Evolutionary conservation across 2,329 filamentous ascomycete genomes (phyloP).

Genomic region (Teratosphaeria zuluensis): DNA sequence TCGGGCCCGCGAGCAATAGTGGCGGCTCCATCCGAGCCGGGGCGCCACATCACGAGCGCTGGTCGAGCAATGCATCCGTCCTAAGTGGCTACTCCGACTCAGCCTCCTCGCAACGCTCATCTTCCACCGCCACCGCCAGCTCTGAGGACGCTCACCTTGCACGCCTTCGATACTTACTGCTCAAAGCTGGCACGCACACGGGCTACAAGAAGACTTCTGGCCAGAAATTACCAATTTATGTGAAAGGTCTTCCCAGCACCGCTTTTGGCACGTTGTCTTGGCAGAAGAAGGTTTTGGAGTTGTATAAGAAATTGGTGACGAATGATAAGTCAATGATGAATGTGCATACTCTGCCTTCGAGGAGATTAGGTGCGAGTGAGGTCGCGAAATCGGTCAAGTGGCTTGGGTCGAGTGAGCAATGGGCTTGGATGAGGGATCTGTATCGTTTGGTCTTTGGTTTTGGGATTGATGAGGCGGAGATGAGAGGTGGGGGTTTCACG

Average conservation of each 20-base stretch:
- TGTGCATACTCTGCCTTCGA: slow-evolving; percentile 44
- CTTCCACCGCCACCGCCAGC: slow-evolving; percentile 58
- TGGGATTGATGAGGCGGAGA: slow-evolving; percentile 60
- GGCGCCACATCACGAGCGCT: slow-evolving; percentile 52
- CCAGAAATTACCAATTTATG: slow-evolving; percentile 58
- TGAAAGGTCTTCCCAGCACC: slow-evolving; percentile 60
- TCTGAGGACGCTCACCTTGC: slow-evolving; percentile 68
- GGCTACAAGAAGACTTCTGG: slow-evolving; percentile 60
- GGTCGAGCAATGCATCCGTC: slow-evolving; percentile 69
- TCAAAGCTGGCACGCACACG: slow-evolving; percentile 77
- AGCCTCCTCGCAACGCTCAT: slow-evolving; percentile 51
- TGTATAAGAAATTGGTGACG: slow-evolving; percentile 71
- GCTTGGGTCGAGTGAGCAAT: slow-evolving; percentile 64
- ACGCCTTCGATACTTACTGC: slow-evolving; percentile 65
- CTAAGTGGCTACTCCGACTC: slow-evolving; percentile 70
- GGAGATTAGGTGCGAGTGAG: slow-evolving; percentile 61
- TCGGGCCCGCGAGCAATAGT: slow-evolving; percentile 53
- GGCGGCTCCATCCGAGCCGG: slow-evolving; percentile 27
- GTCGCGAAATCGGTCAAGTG: slow-evolving; percentile 69
- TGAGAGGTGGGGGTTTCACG: slow-evolving; percentile 9
- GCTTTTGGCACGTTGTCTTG: slow-evolving; percentile 66
- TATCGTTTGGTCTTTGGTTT: slow-evolving; percentile 81
- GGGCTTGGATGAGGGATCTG: slow-evolving; percentile 70
- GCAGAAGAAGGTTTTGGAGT: slow-evolving; percentile 62
- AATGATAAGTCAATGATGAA: slow-evolving; percentile 59